Evolutionary conservation across 2,329 filamentous ascomycete species (phyloP), one percentile per base, ranked within the genome.

Genomic region (Sarocladium oryzae): DNA sequence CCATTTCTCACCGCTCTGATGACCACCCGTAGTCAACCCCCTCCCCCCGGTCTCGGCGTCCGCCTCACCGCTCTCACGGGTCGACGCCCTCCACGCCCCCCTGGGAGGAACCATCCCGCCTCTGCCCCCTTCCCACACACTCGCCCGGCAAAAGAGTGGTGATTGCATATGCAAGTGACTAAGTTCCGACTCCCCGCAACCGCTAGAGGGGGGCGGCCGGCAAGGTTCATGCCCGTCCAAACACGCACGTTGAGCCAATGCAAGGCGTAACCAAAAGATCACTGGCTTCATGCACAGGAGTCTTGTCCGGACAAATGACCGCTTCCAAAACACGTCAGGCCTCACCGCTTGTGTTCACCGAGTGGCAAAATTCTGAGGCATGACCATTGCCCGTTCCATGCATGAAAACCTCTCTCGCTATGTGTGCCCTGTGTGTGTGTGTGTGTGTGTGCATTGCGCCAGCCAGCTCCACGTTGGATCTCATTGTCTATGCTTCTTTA

Each of bases 91-190:
- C 6, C 8, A 18, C 35, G n/a, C n/a, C n/a, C n/a, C 16, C 37
- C 37, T 3, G 37, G 37, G 20, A 28, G 40, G 23, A 43, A 43
- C 40, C 21, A 28, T 43, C 15, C 40, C 7, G 3, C 23, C 40
- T 26, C 16, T 26, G 40, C 16, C 13, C n/a, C 40, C 21, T n/a
- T 26, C 21, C 40, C 40, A n/a, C 21, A n/a, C n/a, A n/a, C n/a
- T n/a, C n/a, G n/a, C n/a, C n/a, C n/a, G n/a, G n/a, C n/a, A n/a
- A n/a, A n/a, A n/a, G n/a, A n/a, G n/a, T n/a, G n/a, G n/a, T n/a
- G 43, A n/a, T 30, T 48, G 43, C 43, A 48, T 48, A 48, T 48
- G 43, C 43, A 48, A 48, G 43, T 48, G 43, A 48, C 43, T 26
- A 33, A 16, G 43, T 48, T 48, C 43, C 43, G 43, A 33, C 43